Evolutionary conservation across 2,329 filamentous ascomycete genomes (phyloP).

Genomic region (Sclerotinia sclerotiorum): DNA sequence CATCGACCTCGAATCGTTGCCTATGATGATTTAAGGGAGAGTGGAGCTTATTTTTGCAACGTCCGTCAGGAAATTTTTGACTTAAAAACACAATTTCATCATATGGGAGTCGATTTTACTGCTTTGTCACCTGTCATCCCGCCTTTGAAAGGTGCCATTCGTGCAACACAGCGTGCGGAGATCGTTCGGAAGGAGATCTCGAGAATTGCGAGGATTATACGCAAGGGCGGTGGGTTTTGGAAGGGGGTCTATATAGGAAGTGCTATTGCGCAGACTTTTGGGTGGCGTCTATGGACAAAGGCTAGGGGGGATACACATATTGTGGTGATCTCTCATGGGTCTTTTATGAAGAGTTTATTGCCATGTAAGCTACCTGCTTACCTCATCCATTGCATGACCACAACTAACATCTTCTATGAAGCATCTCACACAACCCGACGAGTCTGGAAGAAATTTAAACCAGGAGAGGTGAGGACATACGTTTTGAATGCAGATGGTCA

Average conservation of each 20-base stretch:
- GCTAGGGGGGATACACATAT: constrained; percentile 1
- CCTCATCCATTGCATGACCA: background rate
- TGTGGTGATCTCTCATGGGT: constrained; percentile 11
- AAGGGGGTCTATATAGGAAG: constrained; percentile 7
- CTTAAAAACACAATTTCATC: background rate
- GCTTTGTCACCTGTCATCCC: background rate
- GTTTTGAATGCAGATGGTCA: background rate
- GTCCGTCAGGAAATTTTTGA: background rate
- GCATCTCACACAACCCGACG: background rate
- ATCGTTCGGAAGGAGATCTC: background rate
- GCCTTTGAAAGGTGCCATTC: background rate
- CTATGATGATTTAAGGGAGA: constrained; percentile 16
- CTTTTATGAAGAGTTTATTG: constrained; percentile 10
- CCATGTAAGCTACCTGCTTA: background rate
- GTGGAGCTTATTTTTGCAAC: background rate
- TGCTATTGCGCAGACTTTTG: too few species aligned
- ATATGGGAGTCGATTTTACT: background rate
- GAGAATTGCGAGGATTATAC: background rate
- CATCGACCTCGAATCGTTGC: constrained; percentile 2
- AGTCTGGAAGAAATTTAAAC: background rate
- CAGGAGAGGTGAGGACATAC: constrained; percentile 7
- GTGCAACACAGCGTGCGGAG: background rate
- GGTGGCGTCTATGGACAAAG: too few species aligned
- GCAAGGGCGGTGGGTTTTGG: constrained; percentile 3
- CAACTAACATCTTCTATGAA: background rate